A percentile compares a stretch with the other conserved stretches of the same genome.
phyloP scores from a whole-genome alignment of 2,329 filamentous ascomycete species.

The Trichophyton schoenleinii region DNA sequence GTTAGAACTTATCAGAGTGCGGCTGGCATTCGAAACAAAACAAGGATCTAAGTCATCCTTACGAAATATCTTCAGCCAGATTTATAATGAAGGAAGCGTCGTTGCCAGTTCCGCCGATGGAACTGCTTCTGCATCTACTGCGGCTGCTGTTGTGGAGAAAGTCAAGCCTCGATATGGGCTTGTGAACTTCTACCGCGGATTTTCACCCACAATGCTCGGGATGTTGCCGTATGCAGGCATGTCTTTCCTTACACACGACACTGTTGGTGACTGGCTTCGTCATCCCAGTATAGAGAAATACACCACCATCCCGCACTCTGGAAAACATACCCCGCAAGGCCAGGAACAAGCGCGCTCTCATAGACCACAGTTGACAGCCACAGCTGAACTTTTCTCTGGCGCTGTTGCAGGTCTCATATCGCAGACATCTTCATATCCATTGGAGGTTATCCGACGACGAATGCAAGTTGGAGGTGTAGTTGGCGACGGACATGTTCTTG shows the following conservation, averaged over 20 bases:
- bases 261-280: constrained; percentile 71
- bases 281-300: constrained; percentile 53
- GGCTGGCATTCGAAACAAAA: constrained; percentile 88
- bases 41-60: constrained; percentile 57
- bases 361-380: constrained; percentile 62
- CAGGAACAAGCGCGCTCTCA: constrained; percentile 37
- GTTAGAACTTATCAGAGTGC: constrained; percentile 81
- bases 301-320: constrained; percentile 58
- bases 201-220: constrained; percentile 75
- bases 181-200: constrained; percentile 89
- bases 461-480: constrained; percentile 97
- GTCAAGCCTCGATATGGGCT: constrained; percentile 55
- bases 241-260: constrained; percentile 91
- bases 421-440: constrained; percentile 83
- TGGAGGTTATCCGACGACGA: constrained; percentile 79
- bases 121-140: constrained; percentile 20
- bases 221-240: constrained; percentile 96
- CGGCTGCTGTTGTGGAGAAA: constrained; percentile 33
- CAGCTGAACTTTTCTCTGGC: constrained; percentile 75
- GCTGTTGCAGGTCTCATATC: constrained; percentile 78
- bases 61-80: constrained; percentile 64
- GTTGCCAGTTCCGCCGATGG: constrained; percentile 19
- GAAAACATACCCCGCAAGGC: constrained; percentile 22
- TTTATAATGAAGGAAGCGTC: constrained; percentile 62
- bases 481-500: constrained; percentile 69